These are phyloP conservation scores for Steccherinum ochraceum DNA, from an alignment of 768 basidiomycete species.

Conservation along the genomic window DNA sequence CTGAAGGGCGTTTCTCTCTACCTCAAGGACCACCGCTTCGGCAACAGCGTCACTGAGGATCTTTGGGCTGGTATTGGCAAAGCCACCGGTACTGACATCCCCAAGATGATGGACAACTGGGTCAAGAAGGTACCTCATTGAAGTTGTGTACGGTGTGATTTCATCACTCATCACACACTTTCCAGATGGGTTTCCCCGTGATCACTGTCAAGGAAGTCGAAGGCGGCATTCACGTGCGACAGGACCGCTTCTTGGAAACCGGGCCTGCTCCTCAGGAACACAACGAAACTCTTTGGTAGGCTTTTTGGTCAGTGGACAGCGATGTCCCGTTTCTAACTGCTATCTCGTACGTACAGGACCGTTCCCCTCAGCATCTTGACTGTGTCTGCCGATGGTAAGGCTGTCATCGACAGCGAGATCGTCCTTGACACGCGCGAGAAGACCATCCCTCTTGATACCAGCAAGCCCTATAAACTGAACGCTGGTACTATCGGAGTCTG, in stretches of 20 bases:
- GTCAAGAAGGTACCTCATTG: constrained; percentile 54
- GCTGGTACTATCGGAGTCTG: constrained; percentile 86
- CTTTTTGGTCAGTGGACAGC: not conserved
- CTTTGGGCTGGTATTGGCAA: constrained; percentile 81
- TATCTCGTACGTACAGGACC: constrained; percentile 41
- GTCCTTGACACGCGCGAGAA: constrained; percentile 67
- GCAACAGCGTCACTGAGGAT: constrained; percentile 77
- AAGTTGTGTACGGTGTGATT: not conserved
- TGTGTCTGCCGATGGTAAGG: constrained; percentile 50
- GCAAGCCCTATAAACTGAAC: constrained; percentile 83
- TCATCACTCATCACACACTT: not conserved
- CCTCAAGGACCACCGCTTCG: constrained; percentile 81
- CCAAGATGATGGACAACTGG: constrained; percentile 88
- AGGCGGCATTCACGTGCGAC: constrained; percentile 70
- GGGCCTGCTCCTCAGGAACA: constrained; percentile 34
- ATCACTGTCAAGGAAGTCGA: constrained; percentile 75
- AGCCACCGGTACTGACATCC: constrained; percentile 70
- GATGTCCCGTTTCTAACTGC: not conserved
- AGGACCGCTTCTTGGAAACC: constrained; percentile 89
- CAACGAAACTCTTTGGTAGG: constrained; percentile 16
- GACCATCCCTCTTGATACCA: constrained; percentile 65
- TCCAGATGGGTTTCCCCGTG: constrained; percentile 78
- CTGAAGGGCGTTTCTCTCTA: constrained; percentile 85
- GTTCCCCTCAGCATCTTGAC: constrained; percentile 74
- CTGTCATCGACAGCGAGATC: constrained; percentile 49